Base-by-base conservation (phyloP, 2,329 filamentous ascomycete species). In the Fusarium sp. region DNA sequence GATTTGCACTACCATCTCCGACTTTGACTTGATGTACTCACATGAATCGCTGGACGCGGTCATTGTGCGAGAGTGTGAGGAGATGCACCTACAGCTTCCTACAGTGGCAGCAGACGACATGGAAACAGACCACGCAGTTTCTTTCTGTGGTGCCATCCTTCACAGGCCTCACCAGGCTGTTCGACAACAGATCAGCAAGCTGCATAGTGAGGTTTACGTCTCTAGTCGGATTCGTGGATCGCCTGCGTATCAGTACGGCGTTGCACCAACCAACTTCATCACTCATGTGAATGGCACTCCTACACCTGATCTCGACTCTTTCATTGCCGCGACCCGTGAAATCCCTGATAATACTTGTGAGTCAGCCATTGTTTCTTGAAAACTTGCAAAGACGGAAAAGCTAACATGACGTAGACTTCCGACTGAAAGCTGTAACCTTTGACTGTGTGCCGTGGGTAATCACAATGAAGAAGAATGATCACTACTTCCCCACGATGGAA, bases 401-500 rank as follows among this genome's bases (percentile, higher is more conserved):
- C 78, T 79, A 69, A 76, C 61, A 30, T 41, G n/a, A 24, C n/a
- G 36, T 64, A 92, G 91, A 99, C 83, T 99, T 99, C 90, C 91
- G 96, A 24, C 87, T 99, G 59, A 95, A 95, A 81, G 94, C 96
- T n/a, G 94, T 98, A 81, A 98, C 96, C 0, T 99, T 99, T 79
- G 96, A 99, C 82, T 97, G 97, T 78, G 95, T 99, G 15, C 95
- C 95, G 7, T 99, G 96, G 95, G 95, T 99, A n/a, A 94, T 97
- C 42, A 99, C 96, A 14, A 97, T 99, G 93, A 99, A 99, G 91
- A 98, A 98, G 89, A 98, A 98, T 77, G 95, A 99, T 80, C 96
- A 99, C 83, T 99, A 99, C 81, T 93, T 92, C 82, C 91, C 91
- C 1, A 92, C 90, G 1, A 89, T 90, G 81, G 91, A 92, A 78